Conservation (phyloP, 2,329 filamentous ascomycete genomes). For the Orbilia javanica region DNA sequence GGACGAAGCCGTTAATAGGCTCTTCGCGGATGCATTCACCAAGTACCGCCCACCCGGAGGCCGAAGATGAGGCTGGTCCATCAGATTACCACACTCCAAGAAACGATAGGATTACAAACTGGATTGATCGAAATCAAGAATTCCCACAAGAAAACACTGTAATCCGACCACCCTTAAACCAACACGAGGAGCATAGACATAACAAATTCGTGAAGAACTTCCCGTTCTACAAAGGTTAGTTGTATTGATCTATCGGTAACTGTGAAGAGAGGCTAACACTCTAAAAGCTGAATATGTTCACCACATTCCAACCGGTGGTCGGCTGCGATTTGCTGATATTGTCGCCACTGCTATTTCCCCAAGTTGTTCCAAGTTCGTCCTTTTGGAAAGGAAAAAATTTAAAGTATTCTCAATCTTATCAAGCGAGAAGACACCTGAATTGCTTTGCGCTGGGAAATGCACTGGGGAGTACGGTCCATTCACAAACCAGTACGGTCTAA, state of each 20-base stretch:
- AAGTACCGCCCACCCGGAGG: constrained; percentile 32
- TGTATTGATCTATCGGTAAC: not conserved
- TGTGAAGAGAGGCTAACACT: constrained; percentile 9
- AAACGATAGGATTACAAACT: constrained; percentile 49
- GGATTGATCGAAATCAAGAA: constrained; percentile 54
- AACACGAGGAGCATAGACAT: constrained; percentile 48
- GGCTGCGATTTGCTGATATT: constrained; percentile 51
- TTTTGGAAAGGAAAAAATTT: constrained; percentile 54
- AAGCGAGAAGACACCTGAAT: constrained; percentile 50
- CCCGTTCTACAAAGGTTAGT: constrained; percentile 56
- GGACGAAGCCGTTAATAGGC: constrained; percentile 31
- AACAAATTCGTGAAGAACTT: constrained; percentile 57
- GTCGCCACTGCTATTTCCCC: constrained; percentile 52
- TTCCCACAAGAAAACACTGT: constrained; percentile 56
- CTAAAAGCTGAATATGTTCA: constrained; percentile 56
- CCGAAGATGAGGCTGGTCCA: constrained; percentile 45
- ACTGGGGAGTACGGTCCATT: constrained; percentile 55
- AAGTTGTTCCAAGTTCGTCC: constrained; percentile 54
- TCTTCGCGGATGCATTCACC: constrained; percentile 47
- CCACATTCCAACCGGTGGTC: constrained; percentile 50
- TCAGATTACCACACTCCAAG: constrained; percentile 36
- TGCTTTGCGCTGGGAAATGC: constrained; percentile 49
- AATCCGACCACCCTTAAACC: constrained; percentile 45
- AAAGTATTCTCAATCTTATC: constrained; percentile 57
- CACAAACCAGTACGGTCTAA: constrained; percentile 41